phyloP scores from a whole-genome alignment of 2,329 filamentous ascomycete genomes.

The Stylonectria norvegica region DNA sequence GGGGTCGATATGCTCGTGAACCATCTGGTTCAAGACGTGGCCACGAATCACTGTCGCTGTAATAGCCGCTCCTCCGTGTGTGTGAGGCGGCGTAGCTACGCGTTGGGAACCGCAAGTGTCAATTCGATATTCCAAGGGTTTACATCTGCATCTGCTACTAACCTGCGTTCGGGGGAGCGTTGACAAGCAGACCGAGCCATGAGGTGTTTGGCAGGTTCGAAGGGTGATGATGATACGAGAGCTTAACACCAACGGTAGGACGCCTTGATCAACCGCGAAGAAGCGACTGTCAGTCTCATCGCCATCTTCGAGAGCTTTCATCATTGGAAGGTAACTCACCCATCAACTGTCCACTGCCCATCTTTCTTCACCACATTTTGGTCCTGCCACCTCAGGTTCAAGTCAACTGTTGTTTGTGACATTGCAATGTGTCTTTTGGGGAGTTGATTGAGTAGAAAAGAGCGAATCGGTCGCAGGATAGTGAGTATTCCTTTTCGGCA shows the following conservation, averaged over 20 bases:
- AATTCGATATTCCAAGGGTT: no score
- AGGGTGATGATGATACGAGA: constrained; percentile 8
- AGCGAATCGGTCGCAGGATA: no score
- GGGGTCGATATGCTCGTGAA: constrained; percentile 9
- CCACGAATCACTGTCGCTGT: constrained; percentile 13
- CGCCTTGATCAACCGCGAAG: constrained; percentile 1
- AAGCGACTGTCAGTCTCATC: no score
- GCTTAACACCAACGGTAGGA: constrained; percentile 8
- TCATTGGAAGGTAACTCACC: constrained; percentile 4
- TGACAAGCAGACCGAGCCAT: constrained; percentile 12
- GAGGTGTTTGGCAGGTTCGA: constrained; percentile 9
- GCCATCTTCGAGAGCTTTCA: neutral
- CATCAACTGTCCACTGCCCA: constrained; percentile 15
- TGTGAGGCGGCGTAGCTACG: constrained; percentile 15
- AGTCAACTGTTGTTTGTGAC: no score
- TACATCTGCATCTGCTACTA: neutral
- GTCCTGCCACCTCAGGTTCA: constrained; percentile 16
- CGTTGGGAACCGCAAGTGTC: no score
- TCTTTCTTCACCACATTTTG: constrained; percentile 17
- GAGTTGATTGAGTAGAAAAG: no score
- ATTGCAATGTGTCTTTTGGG: no score
- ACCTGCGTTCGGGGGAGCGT: constrained; percentile 11
- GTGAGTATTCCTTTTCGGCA: no score
- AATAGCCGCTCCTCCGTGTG: constrained; percentile 11
- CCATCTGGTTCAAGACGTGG: constrained; percentile 16